These are phyloP conservation scores for Exserohilum turcica DNA, from an alignment of 2,329 filamentous ascomycete species.

Conservation along the genomic window DNA sequence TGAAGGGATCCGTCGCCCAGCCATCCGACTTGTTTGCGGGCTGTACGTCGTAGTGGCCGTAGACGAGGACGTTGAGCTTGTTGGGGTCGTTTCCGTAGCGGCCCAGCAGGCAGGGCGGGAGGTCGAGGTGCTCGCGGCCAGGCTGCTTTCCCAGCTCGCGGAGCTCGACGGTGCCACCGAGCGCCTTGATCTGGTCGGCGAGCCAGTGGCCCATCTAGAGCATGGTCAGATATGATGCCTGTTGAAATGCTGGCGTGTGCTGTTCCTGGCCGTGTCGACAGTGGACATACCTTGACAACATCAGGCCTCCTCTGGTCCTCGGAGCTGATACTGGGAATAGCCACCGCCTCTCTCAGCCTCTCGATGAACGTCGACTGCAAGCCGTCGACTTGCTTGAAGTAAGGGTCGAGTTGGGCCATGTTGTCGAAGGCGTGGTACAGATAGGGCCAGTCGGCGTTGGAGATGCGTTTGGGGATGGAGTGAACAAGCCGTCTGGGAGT, in stretches of 20 bases:
- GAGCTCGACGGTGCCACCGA: slow-evolving; percentile 87
- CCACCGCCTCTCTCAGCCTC: slow-evolving; percentile 86
- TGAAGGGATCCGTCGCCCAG: slow-evolving; percentile 94
- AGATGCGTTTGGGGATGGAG: slow-evolving; percentile 26
- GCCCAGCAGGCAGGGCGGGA: slow-evolving; percentile 89
- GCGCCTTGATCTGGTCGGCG: slow-evolving; percentile 75
- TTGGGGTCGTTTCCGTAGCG: slow-evolving; percentile 90
- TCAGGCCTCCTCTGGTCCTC: slow-evolving; percentile 87
- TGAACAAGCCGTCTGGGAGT: slow-evolving; percentile 14
- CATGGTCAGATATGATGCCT: not conserved
- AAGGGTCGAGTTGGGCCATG: slow-evolving; percentile 93
- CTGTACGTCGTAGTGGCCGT: slow-evolving; percentile 98
- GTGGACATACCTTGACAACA: slow-evolving; percentile 71
- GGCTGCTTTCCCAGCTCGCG: slow-evolving; percentile 90
- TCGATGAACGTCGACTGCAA: slow-evolving; percentile 84
- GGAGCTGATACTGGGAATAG: slow-evolving; percentile 93
- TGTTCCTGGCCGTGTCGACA: slow-evolving; percentile 54
- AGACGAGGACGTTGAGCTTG: slow-evolving; percentile 94
- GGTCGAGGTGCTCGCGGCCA: slow-evolving; percentile 84
- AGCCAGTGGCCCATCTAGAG: slow-evolving; percentile 87
- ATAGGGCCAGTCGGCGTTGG: slow-evolving; percentile 52
- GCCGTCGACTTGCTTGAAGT: slow-evolving; percentile 88
- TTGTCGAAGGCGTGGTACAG: slow-evolving; percentile 52
- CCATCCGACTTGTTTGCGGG: slow-evolving; percentile 91
- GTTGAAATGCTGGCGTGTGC: not conserved